Base-by-base conservation (phyloP, 202 grass and related monocot genomes). In the Miscanthus sacchariflorus region DNA sequence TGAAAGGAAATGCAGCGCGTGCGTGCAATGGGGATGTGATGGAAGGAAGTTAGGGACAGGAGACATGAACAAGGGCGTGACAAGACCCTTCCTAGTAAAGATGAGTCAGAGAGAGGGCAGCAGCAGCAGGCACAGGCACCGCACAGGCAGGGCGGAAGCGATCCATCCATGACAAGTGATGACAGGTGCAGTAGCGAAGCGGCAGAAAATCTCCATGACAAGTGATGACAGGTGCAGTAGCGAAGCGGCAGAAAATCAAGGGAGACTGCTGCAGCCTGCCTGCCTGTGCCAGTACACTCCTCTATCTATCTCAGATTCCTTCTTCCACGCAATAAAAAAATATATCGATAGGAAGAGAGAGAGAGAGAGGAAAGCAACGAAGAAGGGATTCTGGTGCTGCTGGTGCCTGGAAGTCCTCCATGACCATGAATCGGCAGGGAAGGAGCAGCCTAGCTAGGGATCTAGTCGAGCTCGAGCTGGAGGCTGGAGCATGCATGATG, bases 71-170 rank as follows among this genome's bases (percentile, higher is more conserved):
- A 85, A 93, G 74, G 75, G 72, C 66, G 68, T 93, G 94, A 93
- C 89, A 95, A 92, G 91, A 93, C 94, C 82, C 87, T 93, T 95
- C 94, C 94, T 93, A 95, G 89, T 95, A 95, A 91, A 91, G 87
- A 90, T 77, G 78, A 88, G 77, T 84, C 87, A 92, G 89, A 84
- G 77, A 86, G 80, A 82, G 83, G 78, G 6, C 18, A 61, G 54
- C 2, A 15, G 18, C 58, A 64, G 63, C 58, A 63, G 64, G 12
- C 63, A 24, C 61, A 25, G 48, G 48, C 48, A 48, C 44, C 36
- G 36, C 0, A 38, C 36, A 38, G n/a, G 61, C 24, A 27, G 24
- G 25, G 25, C 2, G 25, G 25, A 13, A 27, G 65, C 89, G 45
- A 52, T 80, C 40, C 35, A 82, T 72, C 56, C 87, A 84, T 91